phyloP scores from a whole-genome alignment of 176 grass and related monocot genomes.

The Phyllostachys edulis region DNA sequence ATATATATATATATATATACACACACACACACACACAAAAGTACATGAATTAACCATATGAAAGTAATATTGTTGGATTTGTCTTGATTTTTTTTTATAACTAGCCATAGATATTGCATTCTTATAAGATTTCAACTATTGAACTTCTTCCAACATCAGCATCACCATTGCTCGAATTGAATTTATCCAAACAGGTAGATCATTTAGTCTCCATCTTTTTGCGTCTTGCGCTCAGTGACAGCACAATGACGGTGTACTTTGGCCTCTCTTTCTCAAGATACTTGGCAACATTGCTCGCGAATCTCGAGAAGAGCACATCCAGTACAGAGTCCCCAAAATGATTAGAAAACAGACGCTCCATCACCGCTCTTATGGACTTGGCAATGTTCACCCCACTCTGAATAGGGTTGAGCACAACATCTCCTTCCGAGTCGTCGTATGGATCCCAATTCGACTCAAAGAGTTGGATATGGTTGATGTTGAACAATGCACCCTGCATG shows the following conservation, averaged over 20 bases:
- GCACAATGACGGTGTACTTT: background rate
- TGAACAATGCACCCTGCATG: background rate
- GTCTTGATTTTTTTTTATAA: too few species aligned
- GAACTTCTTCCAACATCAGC: too few species aligned
- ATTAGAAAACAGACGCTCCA: conserved; percentile 8
- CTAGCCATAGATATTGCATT: too few species aligned
- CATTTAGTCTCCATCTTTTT: background rate
- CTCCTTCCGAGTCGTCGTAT: conserved; percentile 15
- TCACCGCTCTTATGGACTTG: conserved; percentile 1
- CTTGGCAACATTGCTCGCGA: background rate
- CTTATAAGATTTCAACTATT: too few species aligned
- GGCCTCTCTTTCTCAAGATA: conserved; percentile 13
- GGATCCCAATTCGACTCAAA: conserved; percentile 36
- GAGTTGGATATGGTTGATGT: background rate
- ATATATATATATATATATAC: too few species aligned
- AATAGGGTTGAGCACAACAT: background rate
- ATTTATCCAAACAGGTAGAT: too few species aligned
- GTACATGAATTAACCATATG: too few species aligned
- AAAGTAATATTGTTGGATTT: too few species aligned
- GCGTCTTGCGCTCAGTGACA: background rate
- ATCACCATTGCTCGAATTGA: too few species aligned
- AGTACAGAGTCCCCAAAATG: conserved; percentile 34
- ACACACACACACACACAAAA: too few species aligned
- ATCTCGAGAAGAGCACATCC: conserved; percentile 26
- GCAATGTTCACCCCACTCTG: conserved; percentile 17